Conservation (phyloP, 148 eudicot genomes). For the Talinum fruticosum region DNA sequence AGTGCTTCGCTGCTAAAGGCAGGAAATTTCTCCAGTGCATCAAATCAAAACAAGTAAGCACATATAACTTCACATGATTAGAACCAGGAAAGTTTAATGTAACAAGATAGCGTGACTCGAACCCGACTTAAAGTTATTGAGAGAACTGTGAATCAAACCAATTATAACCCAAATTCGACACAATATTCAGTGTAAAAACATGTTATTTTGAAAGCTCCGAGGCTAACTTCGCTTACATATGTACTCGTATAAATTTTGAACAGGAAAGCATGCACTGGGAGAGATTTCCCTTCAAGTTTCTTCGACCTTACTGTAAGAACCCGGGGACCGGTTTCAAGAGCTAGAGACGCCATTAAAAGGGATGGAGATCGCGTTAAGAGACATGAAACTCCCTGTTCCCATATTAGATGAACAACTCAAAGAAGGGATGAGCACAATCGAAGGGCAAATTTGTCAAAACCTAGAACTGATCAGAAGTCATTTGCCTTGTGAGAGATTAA, state of each 20-base stretch:
- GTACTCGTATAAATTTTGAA: background rate
- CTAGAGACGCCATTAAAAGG: conserved; percentile 56
- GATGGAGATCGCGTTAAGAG: conserved; percentile 57
- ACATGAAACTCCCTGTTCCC: conserved; percentile 25
- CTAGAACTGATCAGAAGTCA: conserved; percentile 27
- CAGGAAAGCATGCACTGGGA: conserved; percentile 89
- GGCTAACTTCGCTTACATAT: background rate
- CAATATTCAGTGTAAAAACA: too few species aligned
- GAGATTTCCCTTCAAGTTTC: conserved; percentile 41
- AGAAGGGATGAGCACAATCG: conserved; percentile 25
- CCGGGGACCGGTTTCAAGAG: conserved; percentile 54
- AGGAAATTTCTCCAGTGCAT: conserved; percentile 54
- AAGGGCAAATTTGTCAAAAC: conserved; percentile 34
- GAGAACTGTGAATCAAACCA: too few species aligned
- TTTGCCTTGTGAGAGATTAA: conserved; percentile 35
- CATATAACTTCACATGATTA: background rate
- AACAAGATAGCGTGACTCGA: too few species aligned
- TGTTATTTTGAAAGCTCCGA: too few species aligned
- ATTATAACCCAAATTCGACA: too few species aligned
- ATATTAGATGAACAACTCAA: conserved; percentile 33
- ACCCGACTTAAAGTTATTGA: too few species aligned
- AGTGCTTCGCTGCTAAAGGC: conserved; percentile 37
- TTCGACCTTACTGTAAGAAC: conserved; percentile 41
- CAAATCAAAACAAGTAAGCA: conserved; percentile 61
- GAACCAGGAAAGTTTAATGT: too few species aligned